phyloP scores from a whole-genome alignment of 1,284 basidiomycete species.

The Leccinum pachyderme region DNA sequence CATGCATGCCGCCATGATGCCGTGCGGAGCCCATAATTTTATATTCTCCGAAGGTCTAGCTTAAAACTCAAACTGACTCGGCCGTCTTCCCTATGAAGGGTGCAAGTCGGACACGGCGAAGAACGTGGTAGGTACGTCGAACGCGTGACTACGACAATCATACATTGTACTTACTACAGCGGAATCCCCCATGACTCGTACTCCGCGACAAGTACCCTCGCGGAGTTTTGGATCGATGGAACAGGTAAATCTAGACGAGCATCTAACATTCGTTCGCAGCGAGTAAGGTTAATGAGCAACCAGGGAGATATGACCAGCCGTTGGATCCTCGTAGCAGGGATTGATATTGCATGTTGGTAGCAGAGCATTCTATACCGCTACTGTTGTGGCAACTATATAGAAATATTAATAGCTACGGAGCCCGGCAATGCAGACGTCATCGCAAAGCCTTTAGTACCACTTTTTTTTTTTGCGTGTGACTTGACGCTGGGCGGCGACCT shows the following conservation, averaged over 20 bases:
- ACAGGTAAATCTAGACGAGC: conserved; percentile 3
- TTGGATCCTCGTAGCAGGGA: not conserved
- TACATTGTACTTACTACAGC: not conserved
- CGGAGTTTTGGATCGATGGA: conserved; percentile 21
- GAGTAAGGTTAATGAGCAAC: not conserved
- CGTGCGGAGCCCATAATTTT: not conserved
- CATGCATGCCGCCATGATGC: not conserved
- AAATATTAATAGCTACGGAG: not conserved
- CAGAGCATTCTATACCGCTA: not conserved
- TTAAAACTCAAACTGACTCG: too few relatives aligned
- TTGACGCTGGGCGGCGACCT: not conserved
- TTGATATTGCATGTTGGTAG: not conserved
- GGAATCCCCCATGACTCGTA: not conserved
- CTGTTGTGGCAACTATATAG: not conserved
- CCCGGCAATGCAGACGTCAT: not conserved
- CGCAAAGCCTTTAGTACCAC: not conserved
- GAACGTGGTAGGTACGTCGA: not conserved
- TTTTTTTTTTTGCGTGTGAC: conserved; percentile 6
- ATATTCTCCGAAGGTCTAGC: too few relatives aligned
- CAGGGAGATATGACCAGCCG: not conserved
- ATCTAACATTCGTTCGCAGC: conserved; percentile 1
- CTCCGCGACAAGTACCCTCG: conserved; percentile 24
- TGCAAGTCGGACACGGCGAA: not conserved
- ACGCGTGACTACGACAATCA: not conserved
- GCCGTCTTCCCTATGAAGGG: not conserved